Evolutionary conservation across 768 basidiomycete species (phyloP).

Genomic region (Termitomyces bulborhizus): DNA sequence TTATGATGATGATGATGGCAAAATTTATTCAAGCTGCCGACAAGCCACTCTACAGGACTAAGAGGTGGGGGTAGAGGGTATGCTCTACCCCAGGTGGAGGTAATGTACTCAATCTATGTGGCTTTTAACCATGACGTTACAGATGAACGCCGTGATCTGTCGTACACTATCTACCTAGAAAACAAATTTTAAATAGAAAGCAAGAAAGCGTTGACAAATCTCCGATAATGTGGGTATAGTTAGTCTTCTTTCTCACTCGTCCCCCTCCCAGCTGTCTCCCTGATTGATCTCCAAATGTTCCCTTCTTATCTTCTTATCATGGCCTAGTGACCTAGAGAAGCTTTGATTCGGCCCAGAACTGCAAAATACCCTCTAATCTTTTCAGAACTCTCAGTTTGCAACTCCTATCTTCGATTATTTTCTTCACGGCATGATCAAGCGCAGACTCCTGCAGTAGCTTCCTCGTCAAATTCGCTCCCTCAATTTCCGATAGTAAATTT

Average conservation of each 20-base stretch:
- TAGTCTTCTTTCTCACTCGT: not conserved
- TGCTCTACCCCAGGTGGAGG: too few species aligned
- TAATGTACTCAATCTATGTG: too few species aligned
- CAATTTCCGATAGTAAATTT: conserved; percentile 6
- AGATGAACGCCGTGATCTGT: not conserved
- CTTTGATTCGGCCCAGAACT: not conserved
- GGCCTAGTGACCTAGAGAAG: not conserved
- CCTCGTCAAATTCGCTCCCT: conserved; percentile 13
- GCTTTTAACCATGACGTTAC: too few species aligned
- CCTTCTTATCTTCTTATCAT: too few species aligned
- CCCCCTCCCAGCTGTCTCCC: not conserved
- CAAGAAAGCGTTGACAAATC: not conserved
- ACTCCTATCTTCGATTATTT: conserved; percentile 6
- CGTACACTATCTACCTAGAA: not conserved
- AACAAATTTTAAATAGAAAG: not conserved
- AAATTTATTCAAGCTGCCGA: too few species aligned
- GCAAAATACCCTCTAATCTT: not conserved
- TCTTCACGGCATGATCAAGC: conserved; percentile 9
- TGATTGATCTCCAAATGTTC: not conserved
- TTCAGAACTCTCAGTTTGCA: not conserved
- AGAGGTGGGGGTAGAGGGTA: too few species aligned
- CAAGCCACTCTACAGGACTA: too few species aligned
- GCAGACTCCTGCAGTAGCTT: conserved; percentile 12
- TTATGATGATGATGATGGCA: too few species aligned
- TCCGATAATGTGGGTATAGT: not conserved